A percentile compares a stretch with the other conserved stretches of the same genome.
Evolutionary conservation across 805 yeast genomes (phyloP).

Genomic region (Kazachstania viticola): DNA sequence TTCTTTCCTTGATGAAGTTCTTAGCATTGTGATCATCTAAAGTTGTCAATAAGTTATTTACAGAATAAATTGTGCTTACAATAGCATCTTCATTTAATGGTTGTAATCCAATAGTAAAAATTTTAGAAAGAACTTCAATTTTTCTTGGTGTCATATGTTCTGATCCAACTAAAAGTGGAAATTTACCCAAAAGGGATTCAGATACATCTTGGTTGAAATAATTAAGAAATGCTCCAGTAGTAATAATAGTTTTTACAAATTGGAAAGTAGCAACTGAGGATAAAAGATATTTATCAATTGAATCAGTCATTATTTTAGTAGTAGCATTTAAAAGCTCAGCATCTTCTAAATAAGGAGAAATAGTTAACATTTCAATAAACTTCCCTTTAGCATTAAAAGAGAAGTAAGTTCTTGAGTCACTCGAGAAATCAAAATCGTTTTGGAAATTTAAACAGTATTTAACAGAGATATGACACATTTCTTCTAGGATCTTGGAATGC

Average conservation of each 20-base stretch:
- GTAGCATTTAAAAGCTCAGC: constrained; percentile 36
- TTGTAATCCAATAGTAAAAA: constrained; percentile 56
- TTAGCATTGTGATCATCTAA: constrained; percentile 34
- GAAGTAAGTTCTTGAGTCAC: constrained; percentile 10
- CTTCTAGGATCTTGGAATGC: constrained; percentile 18
- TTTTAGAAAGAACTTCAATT: constrained; percentile 41
- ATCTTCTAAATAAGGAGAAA: constrained; percentile 29
- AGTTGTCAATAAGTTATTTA: constrained; percentile 59
- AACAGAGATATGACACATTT: constrained; percentile 20
- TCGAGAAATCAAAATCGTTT: constrained; percentile 11
- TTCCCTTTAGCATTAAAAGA: constrained; percentile 30
- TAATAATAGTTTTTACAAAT: constrained; percentile 31
- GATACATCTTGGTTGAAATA: constrained; percentile 25
- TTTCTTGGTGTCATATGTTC: constrained; percentile 36
- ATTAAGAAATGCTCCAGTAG: constrained; percentile 46
- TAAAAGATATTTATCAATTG: constrained; percentile 39
- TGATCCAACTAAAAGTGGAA: constrained; percentile 46
- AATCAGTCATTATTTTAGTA: constrained; percentile 35
- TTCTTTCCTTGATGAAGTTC: constrained; percentile 25
- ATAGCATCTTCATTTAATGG: constrained; percentile 70
- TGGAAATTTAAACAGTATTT: constrained; percentile 10
- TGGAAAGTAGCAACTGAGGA: constrained; percentile 11
- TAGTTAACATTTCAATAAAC: constrained; percentile 23
- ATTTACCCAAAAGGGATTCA: constrained; percentile 28
- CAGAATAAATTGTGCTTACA: constrained; percentile 72